Evolutionary conservation across 129 eudicot genomes (phyloP), one percentile per base, ranked within the genome.

Genomic region (Flaveria bidentis): DNA sequence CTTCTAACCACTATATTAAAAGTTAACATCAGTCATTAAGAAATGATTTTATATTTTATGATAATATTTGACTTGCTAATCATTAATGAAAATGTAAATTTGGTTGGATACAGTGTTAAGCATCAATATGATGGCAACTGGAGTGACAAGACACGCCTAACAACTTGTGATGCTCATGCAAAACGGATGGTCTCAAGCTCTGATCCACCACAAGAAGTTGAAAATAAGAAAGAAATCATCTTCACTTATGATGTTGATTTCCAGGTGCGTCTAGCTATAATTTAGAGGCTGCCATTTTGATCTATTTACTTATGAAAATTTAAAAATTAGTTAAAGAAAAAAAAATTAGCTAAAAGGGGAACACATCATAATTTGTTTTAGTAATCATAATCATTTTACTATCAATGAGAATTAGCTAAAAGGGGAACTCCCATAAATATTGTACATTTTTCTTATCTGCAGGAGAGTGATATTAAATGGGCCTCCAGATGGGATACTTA

Each of bases 401-500:
- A 36, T 39, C 9, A 0, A 16, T 66, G 68, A 62, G 15, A 26
- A 71, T 2, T 28, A 28, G 30, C 4, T 28, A 28, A 28, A 28
- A 28, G 30, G 30, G 30, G 30, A 28, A 5, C 46, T 78, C 57
- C 9, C 1, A 36, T 67, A 28, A 9, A 28, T 55, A 25, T 25
- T 71, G 73, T 73, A 12, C 64, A 17, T 18, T n/a, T 72, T 33
- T 70, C 70, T 51, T 25, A 52, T 73, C 26, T 71, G 50, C 80
- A 87, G 93, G 86, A 79, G 9, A 88, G 90, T 28, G 82, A 88
- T 78, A 80, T 88, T 44, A 85, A 85, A 71, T 88, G 93, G 90
- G 93, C 90, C 42, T 85, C 87, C 67, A 83, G 93, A 78, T 88
- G 93, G 90, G 93, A 88, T 44, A 83, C 85, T 10, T 88, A 88